phyloP scores from a whole-genome alignment of 2,329 filamentous ascomycete genomes.

The Claviceps lovelessii region DNA sequence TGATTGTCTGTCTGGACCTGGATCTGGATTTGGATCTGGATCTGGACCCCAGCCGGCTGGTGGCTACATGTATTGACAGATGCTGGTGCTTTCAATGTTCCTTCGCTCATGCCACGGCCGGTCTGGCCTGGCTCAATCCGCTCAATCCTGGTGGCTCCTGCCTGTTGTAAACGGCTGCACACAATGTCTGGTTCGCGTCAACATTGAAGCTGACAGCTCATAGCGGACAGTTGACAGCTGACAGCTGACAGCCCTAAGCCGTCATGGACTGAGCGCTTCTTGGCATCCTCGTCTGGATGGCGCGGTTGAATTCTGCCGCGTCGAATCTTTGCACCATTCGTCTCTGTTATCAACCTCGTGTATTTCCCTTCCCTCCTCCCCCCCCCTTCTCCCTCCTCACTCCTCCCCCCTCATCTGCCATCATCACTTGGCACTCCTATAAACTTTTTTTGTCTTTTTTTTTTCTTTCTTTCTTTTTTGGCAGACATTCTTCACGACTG shows the following conservation, averaged over 20 bases:
- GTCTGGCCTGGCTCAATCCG: neutral
- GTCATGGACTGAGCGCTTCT: neutral
- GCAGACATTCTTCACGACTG: neutral
- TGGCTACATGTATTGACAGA: neutral
- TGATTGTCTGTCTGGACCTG: too few species aligned
- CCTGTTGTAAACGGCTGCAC: neutral
- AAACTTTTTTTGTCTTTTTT: neutral
- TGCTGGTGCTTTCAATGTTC: neutral
- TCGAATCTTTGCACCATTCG: neutral
- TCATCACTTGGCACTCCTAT: neutral
- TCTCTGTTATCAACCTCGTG: constrained; percentile 3
- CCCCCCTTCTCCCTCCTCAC: neutral
- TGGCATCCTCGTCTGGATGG: neutral
- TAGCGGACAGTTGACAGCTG: neutral
- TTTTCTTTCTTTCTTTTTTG: neutral
- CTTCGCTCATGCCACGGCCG: neutral
- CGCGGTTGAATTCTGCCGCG: neutral
- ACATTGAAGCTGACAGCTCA: neutral
- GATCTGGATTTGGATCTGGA: too few species aligned
- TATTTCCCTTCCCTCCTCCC: neutral
- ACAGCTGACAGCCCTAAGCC: neutral
- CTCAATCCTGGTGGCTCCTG: neutral
- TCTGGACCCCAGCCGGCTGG: too few species aligned
- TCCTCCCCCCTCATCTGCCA: neutral
- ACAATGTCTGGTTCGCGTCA: neutral